Base-by-base conservation (phyloP, 345 rosid species). In the Angophora floribunda region DNA sequence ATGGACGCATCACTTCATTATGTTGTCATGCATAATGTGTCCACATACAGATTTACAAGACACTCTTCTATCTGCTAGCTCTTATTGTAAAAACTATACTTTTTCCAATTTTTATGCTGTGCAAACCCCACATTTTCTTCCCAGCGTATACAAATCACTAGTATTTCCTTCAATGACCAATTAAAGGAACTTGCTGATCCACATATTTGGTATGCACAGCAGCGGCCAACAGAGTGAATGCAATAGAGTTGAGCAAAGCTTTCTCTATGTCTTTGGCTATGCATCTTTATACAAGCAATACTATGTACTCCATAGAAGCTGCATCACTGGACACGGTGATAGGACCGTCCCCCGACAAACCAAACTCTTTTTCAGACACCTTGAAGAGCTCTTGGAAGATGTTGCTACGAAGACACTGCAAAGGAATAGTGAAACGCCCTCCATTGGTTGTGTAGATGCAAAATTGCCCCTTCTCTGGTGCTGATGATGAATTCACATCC, bases 321-420 rank as follows among this genome's bases (percentile, higher is more conserved):
- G 87, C 85, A 82, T 91, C 93, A 75, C 89, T 87, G 4, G 91
- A 91, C 86, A 90, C 21, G 7, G 85, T 87, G 65, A 87, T 63
- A 49, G 90, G 92, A 12, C 90, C 86, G 2, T 82, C 51, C 49
- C 88, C 67, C 11, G 89, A 67, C 52, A 63, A 32, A 51, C 90
- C 86, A 28, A 88, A 91, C 47, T 86, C 90, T 67, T 89, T 61
- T 86, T 91, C 87, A 8, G 89, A 89, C 87, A 80, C 50, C 47
- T 30, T 50, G 78, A 90, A 85, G 12, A 87, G 89, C 87, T 88
- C 87, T 44, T 19, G 52, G 7, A 91, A 59, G 41, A 89, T 67
- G 50, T 51, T 47, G 32, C 5, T 14, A 57, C 6, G 26, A 30
- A 89, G 87, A 86, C 30, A 80, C n/a, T 44, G 28, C 59, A 88